Base-by-base conservation (phyloP, 495 filamentous ascomycete genomes). In the Aspergillus mulundensis region DNA sequence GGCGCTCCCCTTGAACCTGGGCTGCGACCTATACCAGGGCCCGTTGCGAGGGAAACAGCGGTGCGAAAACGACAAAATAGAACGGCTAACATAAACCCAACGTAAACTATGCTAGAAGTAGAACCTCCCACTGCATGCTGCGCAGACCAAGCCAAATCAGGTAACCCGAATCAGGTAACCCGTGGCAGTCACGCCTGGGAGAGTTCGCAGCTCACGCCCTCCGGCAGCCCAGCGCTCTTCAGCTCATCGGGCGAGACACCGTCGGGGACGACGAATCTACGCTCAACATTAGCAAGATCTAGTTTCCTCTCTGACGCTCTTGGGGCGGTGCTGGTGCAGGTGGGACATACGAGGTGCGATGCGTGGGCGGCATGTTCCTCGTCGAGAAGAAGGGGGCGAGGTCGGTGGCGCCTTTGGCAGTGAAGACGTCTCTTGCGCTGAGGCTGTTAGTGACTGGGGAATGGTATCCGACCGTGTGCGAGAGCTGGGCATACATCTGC, bases 331-430 rank as follows among this genome's bases (percentile, higher is more conserved):
- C 5, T 4, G 32, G 32, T 36, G 25, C 32, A 11, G 32, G 5
- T 21, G n/a, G n/a, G n/a, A 32, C 53, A 21, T 51, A 63, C 61
- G 49, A 56, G 0, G 57, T 60, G 2, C 50, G 44, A 34, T 63
- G 61, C 11, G 54, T 47, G 1, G 61, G 61, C 3, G 57, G 61
- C 25, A 60, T 47, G 32, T 53, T 59, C 12, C 61, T 36, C 18
- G 61, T 63, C 25, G 57, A 54, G 39, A 60, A 54, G 36, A 57
- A 63, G 28, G 53, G 40, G 3, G 54, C 42, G 1, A 57, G 54
- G 12, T 61, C 50, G 3, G 50, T 58, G 12, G 54, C 54, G 0
- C 59, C 54, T 12, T 54, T 57, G 0, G 39, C 44, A 2, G 49
- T 36, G 14, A 57, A 58, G 14, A 39, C 15, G n/a, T 57, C 50